A percentile compares a stretch with the other conserved stretches of the same genome.
Conservation (phyloP, 2,329 filamentous ascomycete species). For the Apiospora kogelbergensis region DNA sequence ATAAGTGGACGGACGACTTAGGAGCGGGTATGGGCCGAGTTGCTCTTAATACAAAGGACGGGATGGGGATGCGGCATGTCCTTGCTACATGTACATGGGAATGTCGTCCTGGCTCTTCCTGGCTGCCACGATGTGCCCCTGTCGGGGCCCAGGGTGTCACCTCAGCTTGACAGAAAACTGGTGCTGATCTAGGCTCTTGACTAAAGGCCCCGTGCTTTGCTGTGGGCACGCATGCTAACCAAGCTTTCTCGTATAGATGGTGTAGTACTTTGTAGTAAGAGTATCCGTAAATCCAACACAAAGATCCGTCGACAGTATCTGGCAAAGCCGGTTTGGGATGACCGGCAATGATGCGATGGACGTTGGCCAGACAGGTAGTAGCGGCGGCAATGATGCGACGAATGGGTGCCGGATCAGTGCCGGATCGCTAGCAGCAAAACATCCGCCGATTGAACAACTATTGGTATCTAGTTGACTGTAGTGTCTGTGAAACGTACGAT, state of each 20-base stretch:
- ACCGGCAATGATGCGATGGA: neutral
- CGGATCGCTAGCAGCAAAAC: no score
- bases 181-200: neutral
- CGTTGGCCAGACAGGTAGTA: no score
- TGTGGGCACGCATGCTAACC: neutral
- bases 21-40: neutral
- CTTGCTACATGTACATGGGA: neutral
- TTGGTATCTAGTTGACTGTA: no score
- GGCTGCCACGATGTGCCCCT: neutral
- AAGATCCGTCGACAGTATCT: neutral
- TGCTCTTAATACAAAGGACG: neutral
- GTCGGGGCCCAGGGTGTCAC: neutral
- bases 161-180: neutral
- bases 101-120: neutral
- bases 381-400: neutral
- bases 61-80: neutral
- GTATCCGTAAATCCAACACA: neutral
- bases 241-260: neutral
- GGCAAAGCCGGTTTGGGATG: neutral
- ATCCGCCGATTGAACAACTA: no score
- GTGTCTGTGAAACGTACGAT: neutral
- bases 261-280: neutral
- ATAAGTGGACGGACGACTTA: no score
- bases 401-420: no score
- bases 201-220: neutral